Conservation (phyloP, 495 filamentous ascomycete species). For the Trypethelium eluteriae region DNA sequence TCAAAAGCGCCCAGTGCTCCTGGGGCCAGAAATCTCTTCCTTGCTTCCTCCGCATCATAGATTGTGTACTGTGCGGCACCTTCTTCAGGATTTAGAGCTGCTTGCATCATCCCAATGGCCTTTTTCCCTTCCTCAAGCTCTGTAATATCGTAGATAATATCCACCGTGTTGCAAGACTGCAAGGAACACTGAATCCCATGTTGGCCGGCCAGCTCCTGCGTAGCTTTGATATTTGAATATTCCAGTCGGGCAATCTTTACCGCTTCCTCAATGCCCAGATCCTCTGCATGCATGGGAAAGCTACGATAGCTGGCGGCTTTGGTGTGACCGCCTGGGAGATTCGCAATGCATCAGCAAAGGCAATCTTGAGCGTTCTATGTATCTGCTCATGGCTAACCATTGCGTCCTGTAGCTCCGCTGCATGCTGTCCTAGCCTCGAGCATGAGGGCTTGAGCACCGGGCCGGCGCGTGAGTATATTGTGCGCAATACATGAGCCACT, state of each 20-base stretch:
- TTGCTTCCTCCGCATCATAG: slow-evolving; percentile 41
- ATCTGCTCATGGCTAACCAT: slow-evolving; percentile 36
- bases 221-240: slow-evolving; percentile 48
- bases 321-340: slow-evolving; percentile 46
- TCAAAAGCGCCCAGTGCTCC: slow-evolving; percentile 46
- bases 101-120: slow-evolving; percentile 37
- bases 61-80: slow-evolving; percentile 43
- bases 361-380: not conserved
- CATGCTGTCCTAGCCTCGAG: slow-evolving; percentile 52
- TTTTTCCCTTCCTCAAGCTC: slow-evolving; percentile 43
- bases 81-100: slow-evolving; percentile 39
- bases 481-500: slow-evolving; percentile 56
- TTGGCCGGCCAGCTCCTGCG: slow-evolving; percentile 47
- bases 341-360: slow-evolving; percentile 8
- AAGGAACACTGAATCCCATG: slow-evolving; percentile 48
- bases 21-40: slow-evolving; percentile 38
- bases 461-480: slow-evolving; percentile 41
- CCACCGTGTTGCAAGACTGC: slow-evolving; percentile 46
- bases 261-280: slow-evolving; percentile 40
- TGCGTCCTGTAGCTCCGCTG: slow-evolving; percentile 54
- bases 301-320: slow-evolving; percentile 55
- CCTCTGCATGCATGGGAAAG: slow-evolving; percentile 40
- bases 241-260: slow-evolving; percentile 50
- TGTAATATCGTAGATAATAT: slow-evolving; percentile 47
- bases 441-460: slow-evolving; percentile 40